Conservation (phyloP, 1,284 basidiomycete species). For the Pseudozyma flocculosa region DNA sequence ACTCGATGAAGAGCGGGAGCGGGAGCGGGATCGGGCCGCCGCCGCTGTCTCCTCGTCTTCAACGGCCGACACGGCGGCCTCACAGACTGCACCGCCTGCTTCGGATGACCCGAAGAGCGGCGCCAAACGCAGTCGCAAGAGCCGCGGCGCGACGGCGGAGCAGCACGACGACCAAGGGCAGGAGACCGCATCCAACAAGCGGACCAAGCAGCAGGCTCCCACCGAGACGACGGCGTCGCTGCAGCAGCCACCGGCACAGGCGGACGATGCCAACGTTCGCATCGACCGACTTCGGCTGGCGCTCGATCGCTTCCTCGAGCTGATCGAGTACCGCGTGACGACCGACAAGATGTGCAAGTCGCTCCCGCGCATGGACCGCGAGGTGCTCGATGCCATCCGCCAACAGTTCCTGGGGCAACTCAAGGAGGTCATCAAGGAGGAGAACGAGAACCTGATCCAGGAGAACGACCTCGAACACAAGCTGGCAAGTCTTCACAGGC, state of each 20-base stretch:
- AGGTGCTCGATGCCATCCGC: slow-evolving; percentile 33
- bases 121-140: neutral
- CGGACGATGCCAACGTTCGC: slow-evolving; percentile 10
- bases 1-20: slow-evolving; percentile 24
- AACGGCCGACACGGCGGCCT: too few relatives aligned
- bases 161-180: too few relatives aligned
- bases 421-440: slow-evolving; percentile 39
- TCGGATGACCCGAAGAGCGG: too few relatives aligned
- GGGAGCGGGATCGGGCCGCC: too few relatives aligned
- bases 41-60: neutral
- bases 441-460: slow-evolving; percentile 36
- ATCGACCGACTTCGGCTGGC: slow-evolving; percentile 42
- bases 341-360: slow-evolving; percentile 30
- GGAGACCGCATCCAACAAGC: neutral
- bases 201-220: too few relatives aligned
- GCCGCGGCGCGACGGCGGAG: too few relatives aligned
- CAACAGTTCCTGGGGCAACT: slow-evolving; percentile 41
- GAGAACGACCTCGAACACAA: slow-evolving; percentile 37
- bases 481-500: slow-evolving; percentile 31
- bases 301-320: slow-evolving; percentile 41
- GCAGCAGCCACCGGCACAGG: slow-evolving; percentile 2
- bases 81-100: too few relatives aligned
- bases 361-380: slow-evolving; percentile 30
- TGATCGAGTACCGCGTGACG: slow-evolving; percentile 44
- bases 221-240: too few relatives aligned